Evolutionary conservation across 495 filamentous ascomycete species (phyloP).

Genomic region (Aspergillus carlsbadensis): DNA sequence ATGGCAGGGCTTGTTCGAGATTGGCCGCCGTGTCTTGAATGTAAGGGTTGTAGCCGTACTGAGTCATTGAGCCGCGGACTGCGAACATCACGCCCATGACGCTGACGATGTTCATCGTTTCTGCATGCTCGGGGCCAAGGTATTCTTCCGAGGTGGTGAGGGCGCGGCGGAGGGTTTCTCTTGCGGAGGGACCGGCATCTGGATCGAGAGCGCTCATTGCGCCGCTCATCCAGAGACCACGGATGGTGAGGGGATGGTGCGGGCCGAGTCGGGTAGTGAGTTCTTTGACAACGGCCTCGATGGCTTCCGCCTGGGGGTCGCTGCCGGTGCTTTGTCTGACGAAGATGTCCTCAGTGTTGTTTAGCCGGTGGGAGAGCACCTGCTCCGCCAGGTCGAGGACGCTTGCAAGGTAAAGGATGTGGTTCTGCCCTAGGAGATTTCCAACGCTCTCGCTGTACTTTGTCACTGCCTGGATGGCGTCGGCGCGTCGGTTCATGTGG

Average conservation of each 20-base stretch:
- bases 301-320: conserved; percentile 13
- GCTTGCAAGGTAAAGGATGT: conserved; percentile 27
- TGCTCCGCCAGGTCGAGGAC: conserved; percentile 29
- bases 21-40: conserved; percentile 8
- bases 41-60: background rate
- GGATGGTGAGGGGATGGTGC: conserved; percentile 27
- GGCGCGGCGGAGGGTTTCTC: conserved; percentile 36
- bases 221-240: conserved; percentile 28
- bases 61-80: conserved; percentile 12
- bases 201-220: conserved; percentile 20
- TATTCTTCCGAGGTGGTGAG: conserved; percentile 34
- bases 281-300: conserved; percentile 23
- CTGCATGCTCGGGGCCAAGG: conserved; percentile 28
- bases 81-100: conserved; percentile 37
- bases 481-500: conserved; percentile 22
- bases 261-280: conserved; percentile 22
- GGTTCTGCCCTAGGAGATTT: conserved; percentile 31
- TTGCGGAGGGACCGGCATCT: conserved; percentile 22
- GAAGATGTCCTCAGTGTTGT: conserved; percentile 4
- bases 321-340: conserved; percentile 18
- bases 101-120: conserved; percentile 31
- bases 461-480: conserved; percentile 27
- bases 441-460: conserved; percentile 25
- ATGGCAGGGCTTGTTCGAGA: conserved; percentile 26
- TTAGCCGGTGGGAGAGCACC: conserved; percentile 22